Evolutionary conservation across 805 yeast genomes (phyloP).

Genomic region (Ogataea minuta): DNA sequence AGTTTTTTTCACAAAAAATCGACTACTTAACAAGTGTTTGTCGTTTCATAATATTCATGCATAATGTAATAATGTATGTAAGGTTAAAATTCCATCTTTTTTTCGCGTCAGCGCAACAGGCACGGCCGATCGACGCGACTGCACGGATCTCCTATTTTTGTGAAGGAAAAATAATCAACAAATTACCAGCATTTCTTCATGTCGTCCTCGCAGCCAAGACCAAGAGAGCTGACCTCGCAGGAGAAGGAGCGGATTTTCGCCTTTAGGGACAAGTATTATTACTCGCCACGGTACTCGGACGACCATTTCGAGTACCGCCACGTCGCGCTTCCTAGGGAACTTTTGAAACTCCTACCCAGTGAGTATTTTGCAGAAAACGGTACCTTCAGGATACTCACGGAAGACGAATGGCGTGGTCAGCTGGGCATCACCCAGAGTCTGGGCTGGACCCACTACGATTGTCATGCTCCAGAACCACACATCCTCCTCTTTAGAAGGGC

Average conservation of each 20-base stretch:
- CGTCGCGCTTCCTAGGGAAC: slow-evolving; percentile 93
- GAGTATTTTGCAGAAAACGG: slow-evolving; percentile 96
- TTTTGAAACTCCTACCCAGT: slow-evolving; percentile 90
- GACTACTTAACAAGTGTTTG: slow-evolving; percentile 1
- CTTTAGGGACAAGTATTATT: slow-evolving; percentile 91
- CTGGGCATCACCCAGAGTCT: slow-evolving; percentile 94
- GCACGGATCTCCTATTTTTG: not conserved
- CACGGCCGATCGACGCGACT: slow-evolving; percentile 12
- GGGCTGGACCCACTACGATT: slow-evolving; percentile 98
- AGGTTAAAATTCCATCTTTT: slow-evolving; percentile 8
- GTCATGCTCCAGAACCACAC: slow-evolving; percentile 99
- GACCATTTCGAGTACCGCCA: slow-evolving; percentile 93
- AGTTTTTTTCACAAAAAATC: not conserved
- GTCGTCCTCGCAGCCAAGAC: slow-evolving; percentile 38
- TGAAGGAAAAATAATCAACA: slow-evolving; percentile 8
- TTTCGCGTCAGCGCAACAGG: slow-evolving; percentile 7
- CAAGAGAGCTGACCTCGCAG: slow-evolving; percentile 73
- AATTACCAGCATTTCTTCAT: slow-evolving; percentile 10
- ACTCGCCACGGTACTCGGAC: slow-evolving; percentile 90
- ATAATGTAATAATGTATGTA: slow-evolving; percentile 2
- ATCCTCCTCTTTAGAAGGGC: slow-evolving; percentile 83
- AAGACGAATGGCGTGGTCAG: slow-evolving; percentile 96
- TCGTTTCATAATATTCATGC: slow-evolving; percentile 8
- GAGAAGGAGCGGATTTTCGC: slow-evolving; percentile 87
- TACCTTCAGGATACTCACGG: slow-evolving; percentile 82